A percentile compares a stretch with the other conserved stretches of the same genome.
Evolutionary conservation across 2,329 filamentous ascomycete species (phyloP).

Genomic region (Didymosphaeria variabile): DNA sequence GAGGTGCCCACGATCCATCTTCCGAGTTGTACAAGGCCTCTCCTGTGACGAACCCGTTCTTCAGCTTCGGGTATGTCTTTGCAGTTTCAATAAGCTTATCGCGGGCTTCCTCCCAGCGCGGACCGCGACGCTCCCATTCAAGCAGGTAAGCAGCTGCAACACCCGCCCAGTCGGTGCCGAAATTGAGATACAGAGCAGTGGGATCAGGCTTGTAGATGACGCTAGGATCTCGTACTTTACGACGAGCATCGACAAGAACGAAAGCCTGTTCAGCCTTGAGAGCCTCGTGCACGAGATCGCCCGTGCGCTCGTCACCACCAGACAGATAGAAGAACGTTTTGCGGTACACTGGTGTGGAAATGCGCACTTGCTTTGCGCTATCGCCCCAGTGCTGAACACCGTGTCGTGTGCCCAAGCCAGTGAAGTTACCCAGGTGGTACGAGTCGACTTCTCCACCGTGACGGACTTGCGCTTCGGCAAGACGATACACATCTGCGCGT

Average conservation of each 20-base stretch:
- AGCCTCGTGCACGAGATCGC: slow-evolving; percentile 62
- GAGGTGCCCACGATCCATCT: slow-evolving; percentile 61
- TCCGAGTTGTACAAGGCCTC: slow-evolving; percentile 61
- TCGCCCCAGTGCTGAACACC: slow-evolving; percentile 70
- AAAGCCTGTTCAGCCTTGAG: slow-evolving; percentile 65
- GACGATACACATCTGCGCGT: slow-evolving; percentile 64
- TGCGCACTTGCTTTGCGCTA: slow-evolving; percentile 69
- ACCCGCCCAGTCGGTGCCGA: slow-evolving; percentile 68
- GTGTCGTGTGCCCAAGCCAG: slow-evolving; percentile 69
- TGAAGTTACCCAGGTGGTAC: slow-evolving; percentile 67
- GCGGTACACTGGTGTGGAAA: slow-evolving; percentile 66
- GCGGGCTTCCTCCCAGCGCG: slow-evolving; percentile 62
- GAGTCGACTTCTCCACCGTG: slow-evolving; percentile 70
- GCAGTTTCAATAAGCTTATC: slow-evolving; percentile 61
- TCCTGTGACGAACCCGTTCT: slow-evolving; percentile 68
- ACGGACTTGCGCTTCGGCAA: slow-evolving; percentile 67
- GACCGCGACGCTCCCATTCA: slow-evolving; percentile 67
- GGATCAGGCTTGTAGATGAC: slow-evolving; percentile 57
- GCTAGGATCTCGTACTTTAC: slow-evolving; percentile 66
- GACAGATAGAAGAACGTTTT: slow-evolving; percentile 66
- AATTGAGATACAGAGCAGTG: slow-evolving; percentile 58
- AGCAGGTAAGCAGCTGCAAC: slow-evolving; percentile 67
- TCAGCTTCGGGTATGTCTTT: slow-evolving; percentile 63
- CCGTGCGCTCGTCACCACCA: slow-evolving; percentile 65
- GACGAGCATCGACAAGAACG: slow-evolving; percentile 62